These are phyloP conservation scores for Spizellomyces sp. DNA, from an alignment of 192 early-diverging fungal genomes.

Conservation along the genomic window DNA sequence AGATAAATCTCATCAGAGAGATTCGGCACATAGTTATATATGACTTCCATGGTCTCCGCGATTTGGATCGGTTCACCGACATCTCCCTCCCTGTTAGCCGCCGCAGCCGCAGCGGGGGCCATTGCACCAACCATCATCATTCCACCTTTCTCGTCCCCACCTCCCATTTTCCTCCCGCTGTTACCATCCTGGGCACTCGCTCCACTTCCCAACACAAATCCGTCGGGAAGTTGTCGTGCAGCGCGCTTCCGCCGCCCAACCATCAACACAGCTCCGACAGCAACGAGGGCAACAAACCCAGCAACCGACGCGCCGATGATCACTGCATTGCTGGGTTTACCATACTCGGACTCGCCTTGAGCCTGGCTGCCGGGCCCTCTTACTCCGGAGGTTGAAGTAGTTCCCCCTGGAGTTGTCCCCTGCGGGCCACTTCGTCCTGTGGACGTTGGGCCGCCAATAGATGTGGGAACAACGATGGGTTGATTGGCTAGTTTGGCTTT, in stretches of 20 bases:
- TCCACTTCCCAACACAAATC: neutral
- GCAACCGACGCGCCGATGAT: slow-evolving; percentile 11
- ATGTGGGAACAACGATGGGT: slow-evolving; percentile 14
- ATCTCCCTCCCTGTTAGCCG: slow-evolving; percentile 8
- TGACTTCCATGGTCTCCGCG: slow-evolving; percentile 47
- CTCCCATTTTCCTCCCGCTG: neutral
- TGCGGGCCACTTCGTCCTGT: neutral
- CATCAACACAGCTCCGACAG: neutral
- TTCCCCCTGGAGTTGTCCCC: neutral
- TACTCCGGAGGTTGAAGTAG: neutral
- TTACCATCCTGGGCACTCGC: neutral
- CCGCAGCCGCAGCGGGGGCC: slow-evolving; percentile 7
- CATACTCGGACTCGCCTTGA: neutral
- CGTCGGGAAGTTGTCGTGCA: neutral
- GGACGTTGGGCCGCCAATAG: neutral
- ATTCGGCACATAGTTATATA: slow-evolving; percentile 49
- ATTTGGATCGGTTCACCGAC: slow-evolving; percentile 26
- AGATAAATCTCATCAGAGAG: slow-evolving; percentile 50
- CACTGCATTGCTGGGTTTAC: slow-evolving; percentile 4
- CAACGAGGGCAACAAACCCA: neutral
- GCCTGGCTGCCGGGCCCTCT: neutral
- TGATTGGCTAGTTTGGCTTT: slow-evolving; percentile 1
- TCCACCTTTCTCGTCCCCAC: neutral
- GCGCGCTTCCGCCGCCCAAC: neutral
- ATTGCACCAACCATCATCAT: neutral